Evolutionary conservation across 768 basidiomycete species (phyloP).

Genomic region (Pluteus cervinus): DNA sequence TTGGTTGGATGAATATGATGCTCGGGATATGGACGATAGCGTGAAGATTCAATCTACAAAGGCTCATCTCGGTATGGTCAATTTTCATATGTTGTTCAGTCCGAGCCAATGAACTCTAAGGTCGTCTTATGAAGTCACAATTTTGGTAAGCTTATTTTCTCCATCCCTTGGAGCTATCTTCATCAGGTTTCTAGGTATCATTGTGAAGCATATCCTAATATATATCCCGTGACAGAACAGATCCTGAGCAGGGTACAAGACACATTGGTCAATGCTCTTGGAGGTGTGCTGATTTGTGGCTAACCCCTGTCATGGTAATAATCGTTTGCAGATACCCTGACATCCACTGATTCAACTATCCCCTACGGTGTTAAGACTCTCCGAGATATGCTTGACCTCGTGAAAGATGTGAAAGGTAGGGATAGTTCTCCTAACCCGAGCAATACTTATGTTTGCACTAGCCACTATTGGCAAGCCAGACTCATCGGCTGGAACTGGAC

Average conservation of each 20-base stretch:
- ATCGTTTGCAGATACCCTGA: constrained; percentile 20
- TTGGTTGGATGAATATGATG: constrained; percentile 43
- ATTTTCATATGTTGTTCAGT: neutral
- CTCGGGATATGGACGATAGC: constrained; percentile 20
- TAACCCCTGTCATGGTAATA: neutral
- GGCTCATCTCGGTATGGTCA: constrained; percentile 29
- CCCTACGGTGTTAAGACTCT: constrained; percentile 19
- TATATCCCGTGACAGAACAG: too few relatives aligned
- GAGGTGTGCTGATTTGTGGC: constrained; percentile 17
- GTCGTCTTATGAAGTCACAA: constrained; percentile 9
- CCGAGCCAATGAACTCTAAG: neutral
- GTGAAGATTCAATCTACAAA: constrained; percentile 25
- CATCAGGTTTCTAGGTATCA: too few relatives aligned
- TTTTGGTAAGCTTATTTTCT: constrained; percentile 17
- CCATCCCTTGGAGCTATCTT: too few relatives aligned
- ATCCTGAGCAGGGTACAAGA: too few relatives aligned
- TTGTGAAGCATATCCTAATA: too few relatives aligned
- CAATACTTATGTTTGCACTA: too few relatives aligned
- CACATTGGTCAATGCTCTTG: too few relatives aligned
- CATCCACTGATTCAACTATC: constrained; percentile 20
- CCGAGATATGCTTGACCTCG: constrained; percentile 18
- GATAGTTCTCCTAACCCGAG: neutral
- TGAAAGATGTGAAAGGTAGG: constrained; percentile 19
- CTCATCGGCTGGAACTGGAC: constrained; percentile 2
- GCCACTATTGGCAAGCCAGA: too few relatives aligned